A percentile compares a stretch with the other conserved stretches of the same genome.
Conservation (phyloP, 176 grass and related monocot genomes). For the Zea mays region Zm-B73-REFERENCE-NAM-5.0 NC_050099.1:76731001-76731500, state of each 20-base stretch:
- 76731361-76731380: not conserved
- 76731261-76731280: constrained; percentile 11
- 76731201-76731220: not conserved
- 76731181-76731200: not conserved
- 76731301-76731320: constrained; percentile 29
- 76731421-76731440: no score
- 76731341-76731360: constrained; percentile 38
- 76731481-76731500: no score
- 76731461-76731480: no score
- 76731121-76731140: constrained; percentile 30
- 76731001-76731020: constrained; percentile 67
- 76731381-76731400: constrained; percentile 20
- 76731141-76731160: not conserved
- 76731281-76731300: constrained; percentile 9
- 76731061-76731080: constrained; percentile 91
- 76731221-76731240: constrained; percentile 1
- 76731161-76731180: not conserved
- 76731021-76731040: constrained; percentile 81
- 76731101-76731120: constrained; percentile 67
- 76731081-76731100: constrained; percentile 94
- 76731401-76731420: constrained; percentile 34
- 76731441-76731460: constrained; percentile 13
- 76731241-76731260: constrained; percentile 14
- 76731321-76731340: constrained; percentile 32
- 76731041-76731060: constrained; percentile 88